phyloP scores from a whole-genome alignment of 2,329 filamentous ascomycete species.

The Arachnopeziza araneosa region DNA sequence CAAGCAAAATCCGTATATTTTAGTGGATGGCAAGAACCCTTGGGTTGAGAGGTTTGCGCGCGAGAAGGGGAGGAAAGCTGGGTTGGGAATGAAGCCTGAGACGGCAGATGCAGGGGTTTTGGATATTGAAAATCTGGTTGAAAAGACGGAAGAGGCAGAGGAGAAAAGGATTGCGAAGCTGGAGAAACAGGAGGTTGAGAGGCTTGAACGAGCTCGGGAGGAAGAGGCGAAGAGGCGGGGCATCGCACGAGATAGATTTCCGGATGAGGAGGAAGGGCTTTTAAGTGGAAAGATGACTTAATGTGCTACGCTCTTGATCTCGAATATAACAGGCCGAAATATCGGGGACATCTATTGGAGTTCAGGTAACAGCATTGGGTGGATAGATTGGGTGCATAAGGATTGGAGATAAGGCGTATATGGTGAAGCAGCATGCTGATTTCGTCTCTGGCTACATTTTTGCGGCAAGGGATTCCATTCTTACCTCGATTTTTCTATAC shows the following conservation, averaged over 20 bases:
- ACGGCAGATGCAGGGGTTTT: neutral
- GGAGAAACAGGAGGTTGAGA: neutral
- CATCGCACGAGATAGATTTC: neutral
- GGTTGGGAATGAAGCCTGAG: constrained; percentile 3
- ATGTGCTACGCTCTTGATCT: neutral
- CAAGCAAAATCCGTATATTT: constrained; percentile 24
- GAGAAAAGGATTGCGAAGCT: neutral
- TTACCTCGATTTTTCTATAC: neutral
- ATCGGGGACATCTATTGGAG: neutral
- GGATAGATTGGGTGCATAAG: neutral
- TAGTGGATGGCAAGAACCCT: constrained; percentile 12
- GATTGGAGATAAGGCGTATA: neutral
- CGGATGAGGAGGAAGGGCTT: constrained; percentile 1
- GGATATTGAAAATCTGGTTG: constrained; percentile 15
- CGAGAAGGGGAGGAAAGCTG: constrained; percentile 7
- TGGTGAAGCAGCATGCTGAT: neutral
- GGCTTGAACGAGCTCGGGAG: neutral
- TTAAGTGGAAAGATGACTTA: neutral
- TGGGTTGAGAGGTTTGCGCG: constrained; percentile 17
- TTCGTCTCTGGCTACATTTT: neutral
- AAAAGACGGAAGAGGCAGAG: constrained; percentile 10
- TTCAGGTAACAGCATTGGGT: neutral
- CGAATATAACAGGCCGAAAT: neutral
- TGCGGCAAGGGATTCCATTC: neutral
- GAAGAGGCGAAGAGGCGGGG: neutral